Conservation (phyloP, 1,284 basidiomycete genomes). For the Cryptococcus sp. region DNA sequence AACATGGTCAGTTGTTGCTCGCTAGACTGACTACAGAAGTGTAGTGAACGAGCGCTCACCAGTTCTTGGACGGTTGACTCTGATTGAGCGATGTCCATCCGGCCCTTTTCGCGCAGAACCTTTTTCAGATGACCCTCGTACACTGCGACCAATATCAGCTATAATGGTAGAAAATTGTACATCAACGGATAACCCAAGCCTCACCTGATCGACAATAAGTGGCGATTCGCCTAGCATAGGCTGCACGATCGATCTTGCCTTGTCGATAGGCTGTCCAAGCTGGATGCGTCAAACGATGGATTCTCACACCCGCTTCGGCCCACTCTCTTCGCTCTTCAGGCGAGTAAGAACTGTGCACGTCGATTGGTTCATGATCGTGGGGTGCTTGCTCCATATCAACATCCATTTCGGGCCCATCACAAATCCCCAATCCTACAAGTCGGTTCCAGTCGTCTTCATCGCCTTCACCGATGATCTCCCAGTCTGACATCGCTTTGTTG, state of each 20-base stretch:
- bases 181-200: background rate
- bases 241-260: constrained; percentile 23
- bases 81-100: constrained; percentile 28
- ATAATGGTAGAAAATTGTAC: background rate
- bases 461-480: constrained; percentile 18
- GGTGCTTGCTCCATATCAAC: background rate
- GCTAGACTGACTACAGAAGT: too few species aligned
- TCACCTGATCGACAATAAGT: constrained; percentile 22
- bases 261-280: constrained; percentile 24
- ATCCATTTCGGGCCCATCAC: background rate
- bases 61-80: constrained; percentile 28
- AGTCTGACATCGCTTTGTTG: constrained; percentile 11
- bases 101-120: constrained; percentile 23
- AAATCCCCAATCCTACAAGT: background rate
- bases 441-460: background rate
- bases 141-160: constrained; percentile 12
- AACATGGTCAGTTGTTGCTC: background rate
- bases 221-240: constrained; percentile 26
- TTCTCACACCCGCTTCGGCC: constrained; percentile 23
- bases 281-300: constrained; percentile 26
- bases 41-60: constrained; percentile 11
- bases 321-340: constrained; percentile 22
- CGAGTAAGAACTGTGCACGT: constrained; percentile 3
- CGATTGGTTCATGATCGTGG: background rate
- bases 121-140: constrained; percentile 31